phyloP scores from a whole-genome alignment of 139 green algal genomes.

The Chlamydomonas sp. region DNA sequence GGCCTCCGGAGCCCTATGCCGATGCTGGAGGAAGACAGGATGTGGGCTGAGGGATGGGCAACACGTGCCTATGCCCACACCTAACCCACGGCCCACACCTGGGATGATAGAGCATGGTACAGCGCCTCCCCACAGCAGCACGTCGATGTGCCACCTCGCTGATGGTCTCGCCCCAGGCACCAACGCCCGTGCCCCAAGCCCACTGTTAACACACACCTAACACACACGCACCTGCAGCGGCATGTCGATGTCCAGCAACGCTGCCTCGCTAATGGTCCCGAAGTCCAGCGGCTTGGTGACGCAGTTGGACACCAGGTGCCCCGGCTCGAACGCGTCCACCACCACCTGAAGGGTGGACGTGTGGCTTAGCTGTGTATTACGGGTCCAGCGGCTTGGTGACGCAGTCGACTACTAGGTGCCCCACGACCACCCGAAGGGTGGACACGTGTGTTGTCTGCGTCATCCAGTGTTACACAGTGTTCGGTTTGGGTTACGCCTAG shows the following conservation, averaged over 20 bases:
- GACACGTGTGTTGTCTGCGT: no score
- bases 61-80: no score
- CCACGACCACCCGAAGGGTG: no score
- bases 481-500: not conserved
- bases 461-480: no score
- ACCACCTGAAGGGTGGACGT: slow-evolving; percentile 76
- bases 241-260: slow-evolving; percentile 87
- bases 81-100: no score
- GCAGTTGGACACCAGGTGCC: slow-evolving; percentile 71
- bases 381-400: no score
- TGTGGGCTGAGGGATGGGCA: not conserved
- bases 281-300: slow-evolving; percentile 83
- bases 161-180: not conserved
- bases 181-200: not conserved
- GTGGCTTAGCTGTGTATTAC: no score
- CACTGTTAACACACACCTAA: not conserved
- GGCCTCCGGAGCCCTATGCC: no score
- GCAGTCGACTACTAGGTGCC: no score
- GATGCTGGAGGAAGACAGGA: not conserved
- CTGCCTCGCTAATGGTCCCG: slow-evolving; percentile 63
- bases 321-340: slow-evolving; percentile 91
- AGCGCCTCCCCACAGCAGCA: no score
- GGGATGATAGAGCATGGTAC: no score
- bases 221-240: slow-evolving; percentile 66
- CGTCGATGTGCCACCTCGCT: no score